Conservation (phyloP, 331 rosid genomes). For the Phaseolus coccineus region DNA sequence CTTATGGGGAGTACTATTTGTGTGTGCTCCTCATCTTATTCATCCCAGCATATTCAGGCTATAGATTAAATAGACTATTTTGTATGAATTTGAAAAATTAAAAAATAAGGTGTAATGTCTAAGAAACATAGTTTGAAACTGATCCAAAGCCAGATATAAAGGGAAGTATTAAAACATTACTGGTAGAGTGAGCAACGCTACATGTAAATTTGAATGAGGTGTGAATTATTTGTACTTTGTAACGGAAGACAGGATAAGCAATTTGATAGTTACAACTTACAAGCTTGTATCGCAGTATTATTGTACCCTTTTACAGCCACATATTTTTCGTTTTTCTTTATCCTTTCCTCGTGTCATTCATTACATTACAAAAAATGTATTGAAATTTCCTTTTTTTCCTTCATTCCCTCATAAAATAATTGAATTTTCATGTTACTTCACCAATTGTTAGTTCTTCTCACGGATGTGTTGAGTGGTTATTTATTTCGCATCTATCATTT, state of each 20-base stretch:
- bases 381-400: too few relatives aligned
- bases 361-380: neutral
- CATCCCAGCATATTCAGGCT: neutral
- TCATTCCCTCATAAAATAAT: too few relatives aligned
- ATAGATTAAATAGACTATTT: neutral
- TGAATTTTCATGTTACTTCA: too few relatives aligned
- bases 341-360: constrained; percentile 2
- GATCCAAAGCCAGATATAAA: neutral
- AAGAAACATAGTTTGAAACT: neutral
- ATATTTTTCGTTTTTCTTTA: constrained; percentile 1
- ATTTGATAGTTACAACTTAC: constrained; percentile 7
- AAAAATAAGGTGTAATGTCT: neutral
- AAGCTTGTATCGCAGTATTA: constrained; percentile 1
- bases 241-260: neutral
- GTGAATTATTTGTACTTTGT: constrained; percentile 30
- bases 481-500: too few relatives aligned
- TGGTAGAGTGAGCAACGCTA: neutral
- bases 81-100: neutral
- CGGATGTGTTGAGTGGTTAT: too few relatives aligned
- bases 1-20: neutral
- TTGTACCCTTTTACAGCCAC: constrained; percentile 21
- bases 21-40: neutral
- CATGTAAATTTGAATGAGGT: neutral
- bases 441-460: too few relatives aligned
- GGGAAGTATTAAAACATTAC: neutral